Evolutionary conservation across 495 filamentous ascomycete species (phyloP), one percentile per base, ranked within the genome.

Genomic region (Hypoxylon fuscum): DNA sequence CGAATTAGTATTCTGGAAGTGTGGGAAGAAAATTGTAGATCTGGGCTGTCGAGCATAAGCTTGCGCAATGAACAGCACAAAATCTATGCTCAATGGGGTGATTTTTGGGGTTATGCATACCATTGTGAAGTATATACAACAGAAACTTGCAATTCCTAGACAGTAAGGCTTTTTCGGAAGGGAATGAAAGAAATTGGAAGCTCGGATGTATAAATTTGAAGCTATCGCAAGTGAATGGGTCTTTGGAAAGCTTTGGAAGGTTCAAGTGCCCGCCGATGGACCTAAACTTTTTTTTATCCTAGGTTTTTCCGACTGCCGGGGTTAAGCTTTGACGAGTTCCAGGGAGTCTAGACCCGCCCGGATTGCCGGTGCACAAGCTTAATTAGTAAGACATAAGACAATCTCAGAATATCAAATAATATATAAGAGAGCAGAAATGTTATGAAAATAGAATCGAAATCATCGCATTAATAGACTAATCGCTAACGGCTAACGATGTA

Each of bases 161-260:
- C 29, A 51, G 51, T 48, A 60, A 18, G 37, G 27, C n/a, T 50
- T 64, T 15, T 34, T 63, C 23, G 46, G 55, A 34, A 38, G 3
- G 41, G 42, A 47, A 9, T 50, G 52, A 25, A 37, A 55, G 42
- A 45, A 66, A 59, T 53, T 62, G 52, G 34, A 23, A 59, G 50
- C 51, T 66, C 49, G 49, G 55, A 56, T 49, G 44, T 63, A 47
- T 38, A 62, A 70, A 67, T 43, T 46, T 72, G 65, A 71, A 69
- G 70, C 68, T 73, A 71, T 69, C 63, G 50, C 64, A 55, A 68
- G 52, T 23, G 29, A 31, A 56, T 48, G 46, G 47, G 34, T 62
- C 56, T 65, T 63, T 71, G 45, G 68, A 72, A 71, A 65, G 67
- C 62, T 70, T 64, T 68, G 47, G 64, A 72, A 77, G 67, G 51